Evolutionary conservation across 2,329 filamentous ascomycete species (phyloP).

Genomic region (Nemania sp.): DNA sequence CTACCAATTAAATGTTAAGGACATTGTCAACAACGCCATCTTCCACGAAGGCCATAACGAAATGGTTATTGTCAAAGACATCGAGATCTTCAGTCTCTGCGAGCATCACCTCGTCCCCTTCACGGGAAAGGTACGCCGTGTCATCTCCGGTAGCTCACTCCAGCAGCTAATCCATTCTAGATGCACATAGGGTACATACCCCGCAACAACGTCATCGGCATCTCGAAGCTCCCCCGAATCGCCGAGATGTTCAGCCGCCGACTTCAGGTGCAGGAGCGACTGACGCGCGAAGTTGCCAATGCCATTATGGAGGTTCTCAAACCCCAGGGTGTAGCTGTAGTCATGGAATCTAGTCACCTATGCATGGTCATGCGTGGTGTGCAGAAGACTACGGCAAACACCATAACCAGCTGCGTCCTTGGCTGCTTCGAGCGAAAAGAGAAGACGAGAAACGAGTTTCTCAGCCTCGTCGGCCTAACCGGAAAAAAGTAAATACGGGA

Average conservation of each 20-base stretch:
- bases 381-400: conserved; percentile 83
- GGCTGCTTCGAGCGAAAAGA: conserved; percentile 91
- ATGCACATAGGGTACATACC: conserved; percentile 99
- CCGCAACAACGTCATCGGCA: conserved; percentile 82
- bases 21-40: conserved; percentile 90
- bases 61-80: conserved; percentile 96
- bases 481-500: too few species aligned
- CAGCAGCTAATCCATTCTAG: conserved; percentile 48
- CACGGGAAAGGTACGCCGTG: conserved; percentile 76
- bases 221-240: conserved; percentile 93
- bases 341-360: conserved; percentile 95
- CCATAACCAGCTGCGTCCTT: conserved; percentile 96
- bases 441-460: conserved; percentile 94
- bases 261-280: conserved; percentile 92
- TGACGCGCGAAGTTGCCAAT: conserved; percentile 94
- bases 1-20: conserved; percentile 90
- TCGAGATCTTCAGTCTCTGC: conserved; percentile 91
- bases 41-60: conserved; percentile 98
- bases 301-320: conserved; percentile 92
- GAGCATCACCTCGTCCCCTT: conserved; percentile 98
- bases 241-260: conserved; percentile 95
- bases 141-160: neutral
- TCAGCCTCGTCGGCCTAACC: conserved; percentile 71
- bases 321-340: conserved; percentile 92
- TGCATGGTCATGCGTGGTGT: conserved; percentile 99